phyloP scores from a whole-genome alignment of 2,329 filamentous ascomycete genomes.

The Curvularia lunata region DNA sequence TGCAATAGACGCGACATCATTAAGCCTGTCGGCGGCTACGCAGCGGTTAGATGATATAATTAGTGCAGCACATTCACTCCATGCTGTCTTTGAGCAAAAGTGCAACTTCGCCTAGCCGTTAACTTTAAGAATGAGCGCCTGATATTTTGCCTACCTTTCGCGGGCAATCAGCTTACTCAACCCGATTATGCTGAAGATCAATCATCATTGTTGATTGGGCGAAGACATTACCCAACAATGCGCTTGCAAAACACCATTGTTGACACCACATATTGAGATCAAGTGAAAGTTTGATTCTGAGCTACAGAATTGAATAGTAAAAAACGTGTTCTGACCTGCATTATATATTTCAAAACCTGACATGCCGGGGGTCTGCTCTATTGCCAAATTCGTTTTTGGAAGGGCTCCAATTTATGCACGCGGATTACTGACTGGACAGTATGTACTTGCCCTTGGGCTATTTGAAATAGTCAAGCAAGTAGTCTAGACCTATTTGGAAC shows the following conservation, averaged over 20 bases:
- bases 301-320: background rate
- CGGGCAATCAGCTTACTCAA: conserved; percentile 10
- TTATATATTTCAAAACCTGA: conserved; percentile 2
- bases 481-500: background rate
- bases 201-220: conserved; percentile 12
- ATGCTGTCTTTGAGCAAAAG: conserved; percentile 11
- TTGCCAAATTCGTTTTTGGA: background rate
- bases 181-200: conserved; percentile 12
- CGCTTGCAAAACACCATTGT: conserved; percentile 1
- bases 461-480: background rate
- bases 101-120: conserved; percentile 8
- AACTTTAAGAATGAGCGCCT: background rate
- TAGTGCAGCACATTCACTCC: conserved; percentile 12
- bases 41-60: conserved; percentile 12
- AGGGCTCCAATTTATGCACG: conserved; percentile 3
- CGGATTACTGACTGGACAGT: background rate
- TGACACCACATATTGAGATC: conserved; percentile 6
- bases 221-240: conserved; percentile 2
- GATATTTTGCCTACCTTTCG: conserved; percentile 15
- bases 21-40: conserved; percentile 11
- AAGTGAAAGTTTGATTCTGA: background rate
- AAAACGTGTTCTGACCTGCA: background rate
- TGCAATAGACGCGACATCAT: conserved; percentile 14
- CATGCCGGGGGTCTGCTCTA: background rate
- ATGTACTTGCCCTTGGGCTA: background rate